Evolutionary conservation across 2,329 filamentous ascomycete species (phyloP), one percentile per base, ranked within the genome.

Genomic region (Monosporascus sp.): DNA sequence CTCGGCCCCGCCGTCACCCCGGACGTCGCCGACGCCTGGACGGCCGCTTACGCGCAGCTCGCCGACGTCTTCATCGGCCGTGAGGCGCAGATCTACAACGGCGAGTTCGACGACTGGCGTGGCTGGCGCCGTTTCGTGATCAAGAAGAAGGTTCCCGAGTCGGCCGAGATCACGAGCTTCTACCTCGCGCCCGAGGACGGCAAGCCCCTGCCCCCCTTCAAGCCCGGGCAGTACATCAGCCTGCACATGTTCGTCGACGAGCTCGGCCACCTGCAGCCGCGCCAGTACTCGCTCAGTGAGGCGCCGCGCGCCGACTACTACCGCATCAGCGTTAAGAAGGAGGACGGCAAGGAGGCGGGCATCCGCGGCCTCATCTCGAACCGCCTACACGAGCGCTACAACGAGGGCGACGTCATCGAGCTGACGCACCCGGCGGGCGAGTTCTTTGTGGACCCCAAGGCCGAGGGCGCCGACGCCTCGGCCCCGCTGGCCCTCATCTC

Each of bases 251-350:
- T 78, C 46, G 77, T 90, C 1, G 81, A 85, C 0, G 74, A 77
- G 48, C 75, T 87, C 22, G 79, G 80, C n/a, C 77, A 86, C 60
- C 71, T 77, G 54, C 89, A 93, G 69, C 82, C 83, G 53, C 74
- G 89, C 52, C 89, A 93, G 73, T 93, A 90, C 74, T 88, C 84
- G 47, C 75, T 93, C 52, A 87, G 82, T 63, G 83, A 88, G 61
- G 76, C 72, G 2, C 75, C 77, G 4, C 59, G 60, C 24, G 60
- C 77, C 7, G 73, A 74, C 17, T 79, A 83, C 69, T 89, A 89
- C 70, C 81, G 89, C 51, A 84, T 93, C 71, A 88, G 82, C 59
- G 84, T 93, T 56, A 92, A 91, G 77, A 80, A 75, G 53, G 87
- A 82, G 58, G 67, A 71, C 31, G 73, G 74, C 48, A 58, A 62